Conservation (phyloP, 2,329 filamentous ascomycete genomes). For the Bipolaris oryzae region DNA sequence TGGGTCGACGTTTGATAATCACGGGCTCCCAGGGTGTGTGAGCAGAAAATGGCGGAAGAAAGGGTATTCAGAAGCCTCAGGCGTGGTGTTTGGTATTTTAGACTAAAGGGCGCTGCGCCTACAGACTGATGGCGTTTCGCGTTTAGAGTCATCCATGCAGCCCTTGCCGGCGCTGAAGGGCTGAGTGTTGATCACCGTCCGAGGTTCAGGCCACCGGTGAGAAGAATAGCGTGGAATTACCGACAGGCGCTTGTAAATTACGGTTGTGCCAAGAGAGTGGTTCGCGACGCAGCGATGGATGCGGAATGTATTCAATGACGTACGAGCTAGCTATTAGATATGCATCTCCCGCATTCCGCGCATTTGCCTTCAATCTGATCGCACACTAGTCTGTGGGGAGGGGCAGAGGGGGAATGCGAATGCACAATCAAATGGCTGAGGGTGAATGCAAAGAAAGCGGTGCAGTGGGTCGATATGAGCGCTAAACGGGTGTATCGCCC, state of each 20-base stretch:
- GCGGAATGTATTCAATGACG: neutral
- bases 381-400: neutral
- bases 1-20: constrained; percentile 25
- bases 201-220: constrained; percentile 23
- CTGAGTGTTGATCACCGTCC: constrained; percentile 17
- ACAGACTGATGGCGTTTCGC: constrained; percentile 10
- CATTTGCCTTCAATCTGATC: too few relatives aligned
- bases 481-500: constrained; percentile 23
- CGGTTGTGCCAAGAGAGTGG: constrained; percentile 10
- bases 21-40: constrained; percentile 28
- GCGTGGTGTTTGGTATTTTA: constrained; percentile 34
- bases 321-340: neutral
- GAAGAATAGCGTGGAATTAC: constrained; percentile 17
- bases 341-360: neutral
- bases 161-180: constrained; percentile 23
- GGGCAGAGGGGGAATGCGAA: too few relatives aligned
- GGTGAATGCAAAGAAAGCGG: constrained; percentile 4
- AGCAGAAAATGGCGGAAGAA: constrained; percentile 35
- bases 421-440: too few relatives aligned
- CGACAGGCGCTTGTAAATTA: constrained; percentile 11
- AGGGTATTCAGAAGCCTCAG: constrained; percentile 43
- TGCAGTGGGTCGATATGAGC: constrained; percentile 6
- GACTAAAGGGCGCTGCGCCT: constrained; percentile 30
- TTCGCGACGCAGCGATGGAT: neutral
- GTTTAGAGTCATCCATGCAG: constrained; percentile 27